phyloP scores from a whole-genome alignment of 1,284 basidiomycete genomes.

The Cutaneotrichosporon spelunceum region DNA sequence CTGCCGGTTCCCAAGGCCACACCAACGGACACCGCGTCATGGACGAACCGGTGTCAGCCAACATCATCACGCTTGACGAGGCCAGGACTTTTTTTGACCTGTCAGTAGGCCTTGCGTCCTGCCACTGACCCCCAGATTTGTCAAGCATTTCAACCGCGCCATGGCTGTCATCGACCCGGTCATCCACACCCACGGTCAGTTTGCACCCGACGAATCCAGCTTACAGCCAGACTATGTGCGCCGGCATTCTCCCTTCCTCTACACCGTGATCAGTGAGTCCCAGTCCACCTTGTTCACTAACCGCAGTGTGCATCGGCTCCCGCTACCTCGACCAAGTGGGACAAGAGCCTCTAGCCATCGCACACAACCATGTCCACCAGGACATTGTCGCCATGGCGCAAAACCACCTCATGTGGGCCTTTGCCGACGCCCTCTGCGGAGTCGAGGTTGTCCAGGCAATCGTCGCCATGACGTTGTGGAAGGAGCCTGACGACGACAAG shows the following conservation, averaged over 20 bases:
- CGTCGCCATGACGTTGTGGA: slow-evolving; percentile 33
- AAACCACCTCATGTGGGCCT: slow-evolving; percentile 38
- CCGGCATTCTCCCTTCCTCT: slow-evolving; percentile 33
- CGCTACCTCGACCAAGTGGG: slow-evolving; percentile 28
- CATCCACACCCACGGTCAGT: slow-evolving; percentile 28
- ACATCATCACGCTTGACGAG: slow-evolving; percentile 31
- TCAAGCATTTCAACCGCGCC: slow-evolving; percentile 31
- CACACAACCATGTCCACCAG: slow-evolving; percentile 34
- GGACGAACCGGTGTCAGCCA: slow-evolving; percentile 33
- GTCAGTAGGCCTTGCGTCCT: slow-evolving; percentile 20
- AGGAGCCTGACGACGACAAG: slow-evolving; percentile 45
- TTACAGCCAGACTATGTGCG: slow-evolving; percentile 30
- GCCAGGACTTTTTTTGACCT: slow-evolving; percentile 32
- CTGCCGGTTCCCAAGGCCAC: neutral
- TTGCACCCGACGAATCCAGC: neutral
- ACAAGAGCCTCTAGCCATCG: slow-evolving; percentile 24
- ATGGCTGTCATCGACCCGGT: slow-evolving; percentile 34
- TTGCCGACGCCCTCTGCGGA: slow-evolving; percentile 32
- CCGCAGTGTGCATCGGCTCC: slow-evolving; percentile 34
- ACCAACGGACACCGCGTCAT: slow-evolving; percentile 8
- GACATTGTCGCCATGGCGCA: slow-evolving; percentile 36
- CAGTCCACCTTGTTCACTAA: neutral
- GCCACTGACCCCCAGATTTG: slow-evolving; percentile 24
- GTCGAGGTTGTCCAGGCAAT: slow-evolving; percentile 38
- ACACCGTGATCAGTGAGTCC: slow-evolving; percentile 35